Evolutionary conservation across 2,329 filamentous ascomycete species (phyloP).

Genomic region (Curvularia hawaiiensis): DNA sequence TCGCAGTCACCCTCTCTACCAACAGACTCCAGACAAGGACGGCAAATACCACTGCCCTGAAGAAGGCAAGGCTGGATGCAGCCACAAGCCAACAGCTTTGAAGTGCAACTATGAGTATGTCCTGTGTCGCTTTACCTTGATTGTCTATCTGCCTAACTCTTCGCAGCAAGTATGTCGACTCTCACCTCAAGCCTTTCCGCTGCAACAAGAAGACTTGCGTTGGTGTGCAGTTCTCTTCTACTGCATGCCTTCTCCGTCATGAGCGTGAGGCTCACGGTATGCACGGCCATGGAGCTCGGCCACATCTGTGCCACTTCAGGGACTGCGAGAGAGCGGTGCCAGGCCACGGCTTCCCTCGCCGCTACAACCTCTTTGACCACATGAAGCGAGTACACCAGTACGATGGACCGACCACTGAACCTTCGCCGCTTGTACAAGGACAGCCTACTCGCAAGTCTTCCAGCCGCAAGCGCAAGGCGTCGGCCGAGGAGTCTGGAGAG

Average conservation of each 20-base stretch:
- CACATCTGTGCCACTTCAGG: conserved; percentile 81
- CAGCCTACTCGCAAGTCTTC: conserved; percentile 34
- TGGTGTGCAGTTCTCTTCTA: conserved; percentile 90
- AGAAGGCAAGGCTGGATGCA: conserved; percentile 74
- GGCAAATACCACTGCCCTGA: conserved; percentile 94
- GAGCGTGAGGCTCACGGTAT: conserved; percentile 95
- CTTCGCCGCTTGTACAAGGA: conserved; percentile 36
- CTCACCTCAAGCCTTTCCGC: conserved; percentile 93
- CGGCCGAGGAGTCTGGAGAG: conserved; percentile 37
- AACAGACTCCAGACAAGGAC: conserved; percentile 68
- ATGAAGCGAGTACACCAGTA: conserved; percentile 90
- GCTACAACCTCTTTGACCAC: conserved; percentile 96
- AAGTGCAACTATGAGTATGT: conserved; percentile 99
- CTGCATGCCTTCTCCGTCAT: conserved; percentile 90
- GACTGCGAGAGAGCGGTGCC: conserved; percentile 83
- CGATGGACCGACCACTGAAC: conserved; percentile 45
- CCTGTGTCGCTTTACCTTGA: not conserved
- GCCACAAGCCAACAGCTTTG: conserved; percentile 90
- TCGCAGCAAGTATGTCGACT: conserved; percentile 91
- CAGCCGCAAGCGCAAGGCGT: conserved; percentile 45
- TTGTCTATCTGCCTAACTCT: conserved; percentile 4
- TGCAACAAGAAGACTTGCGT: conserved; percentile 87
- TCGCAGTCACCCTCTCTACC: conserved; percentile 70
- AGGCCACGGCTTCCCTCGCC: conserved; percentile 89
- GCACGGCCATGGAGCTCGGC: conserved; percentile 92